Conservation (phyloP, 2,329 filamentous ascomycete species). For the Fusarium buharicum region DNA sequence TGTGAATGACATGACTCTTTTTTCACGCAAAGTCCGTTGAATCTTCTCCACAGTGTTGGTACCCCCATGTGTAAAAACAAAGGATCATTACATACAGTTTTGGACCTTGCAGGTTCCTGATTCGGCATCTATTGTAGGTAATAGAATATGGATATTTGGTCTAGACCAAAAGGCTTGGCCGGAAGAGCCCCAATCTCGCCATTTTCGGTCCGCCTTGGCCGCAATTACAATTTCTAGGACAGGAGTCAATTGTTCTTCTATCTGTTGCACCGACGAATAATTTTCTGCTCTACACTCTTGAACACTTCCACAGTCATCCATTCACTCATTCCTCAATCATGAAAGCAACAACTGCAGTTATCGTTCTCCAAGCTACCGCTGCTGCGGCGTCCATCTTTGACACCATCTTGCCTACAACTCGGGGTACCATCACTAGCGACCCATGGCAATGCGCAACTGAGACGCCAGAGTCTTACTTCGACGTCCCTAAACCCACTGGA, state of each 20-base stretch:
- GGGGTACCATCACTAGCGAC: background rate
- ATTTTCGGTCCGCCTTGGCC: no score
- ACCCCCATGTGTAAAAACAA: background rate
- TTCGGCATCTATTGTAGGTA: no score
- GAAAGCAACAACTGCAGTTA: background rate
- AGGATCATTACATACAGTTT: background rate
- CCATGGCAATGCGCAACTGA: background rate
- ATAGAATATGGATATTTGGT: background rate
- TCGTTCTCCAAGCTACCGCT: background rate
- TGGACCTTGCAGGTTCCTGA: background rate
- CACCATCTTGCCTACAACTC: background rate
- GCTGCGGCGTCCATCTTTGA: background rate
- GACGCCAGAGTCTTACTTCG: background rate
- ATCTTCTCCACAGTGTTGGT: background rate
- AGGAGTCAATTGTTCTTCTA: no score
- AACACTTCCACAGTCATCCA: background rate
- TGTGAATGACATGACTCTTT: no score
- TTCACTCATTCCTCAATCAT: background rate
- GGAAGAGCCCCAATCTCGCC: no score
- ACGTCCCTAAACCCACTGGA: slow-evolving; percentile 1
- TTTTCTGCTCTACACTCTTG: background rate
- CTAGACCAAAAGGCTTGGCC: background rate
- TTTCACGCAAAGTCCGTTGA: no score
- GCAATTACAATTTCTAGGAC: no score
- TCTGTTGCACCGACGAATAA: background rate